A percentile compares a stretch with the other conserved stretches of the same genome.
phyloP scores from a whole-genome alignment of 805 yeast genomes.

The Tetrapisispora taiwanensis region DNA sequence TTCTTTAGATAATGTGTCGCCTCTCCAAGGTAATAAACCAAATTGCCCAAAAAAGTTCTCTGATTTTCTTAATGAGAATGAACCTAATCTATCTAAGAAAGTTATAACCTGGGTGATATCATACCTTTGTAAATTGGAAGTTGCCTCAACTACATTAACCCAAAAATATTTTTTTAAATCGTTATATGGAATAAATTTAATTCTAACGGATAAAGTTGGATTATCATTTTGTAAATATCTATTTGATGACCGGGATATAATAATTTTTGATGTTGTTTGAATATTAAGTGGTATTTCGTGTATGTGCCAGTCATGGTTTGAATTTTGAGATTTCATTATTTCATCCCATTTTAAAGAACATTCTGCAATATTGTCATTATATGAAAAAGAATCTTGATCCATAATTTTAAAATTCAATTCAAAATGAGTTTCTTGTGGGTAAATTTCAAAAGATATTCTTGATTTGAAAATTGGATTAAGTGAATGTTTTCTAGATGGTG shows the following conservation, averaged over 20 bases:
- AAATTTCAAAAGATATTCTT: constrained; percentile 66
- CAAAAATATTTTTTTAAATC: constrained; percentile 60
- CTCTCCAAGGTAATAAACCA: constrained; percentile 40
- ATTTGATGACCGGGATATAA: not conserved
- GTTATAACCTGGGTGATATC: constrained; percentile 49
- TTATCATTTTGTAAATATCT: not conserved
- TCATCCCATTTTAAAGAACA: constrained; percentile 48
- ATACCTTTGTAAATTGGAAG: constrained; percentile 33
- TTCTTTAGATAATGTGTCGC: constrained; percentile 37
- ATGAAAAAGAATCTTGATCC: constrained; percentile 77
- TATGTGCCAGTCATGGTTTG: constrained; percentile 14
- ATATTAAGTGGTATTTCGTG: constrained; percentile 31
- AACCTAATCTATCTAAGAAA: constrained; percentile 43
- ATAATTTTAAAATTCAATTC: constrained; percentile 61
- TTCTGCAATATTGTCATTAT: constrained; percentile 72
- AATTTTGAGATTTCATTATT: constrained; percentile 28
- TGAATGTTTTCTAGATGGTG: constrained; percentile 76
- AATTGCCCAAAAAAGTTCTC: constrained; percentile 40
- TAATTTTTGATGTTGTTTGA: not conserved
- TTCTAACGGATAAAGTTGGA: constrained; percentile 50
- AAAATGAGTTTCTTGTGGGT: constrained; percentile 53
- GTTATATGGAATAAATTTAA: constrained; percentile 58
- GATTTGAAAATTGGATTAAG: constrained; percentile 77
- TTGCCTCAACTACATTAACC: constrained; percentile 43
- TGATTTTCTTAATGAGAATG: constrained; percentile 45